Evolutionary conservation across 108 stramenopile species (phyloP), one percentile per base, ranked within the genome.

Genomic region (Nannochloropsis gaditana): DNA sequence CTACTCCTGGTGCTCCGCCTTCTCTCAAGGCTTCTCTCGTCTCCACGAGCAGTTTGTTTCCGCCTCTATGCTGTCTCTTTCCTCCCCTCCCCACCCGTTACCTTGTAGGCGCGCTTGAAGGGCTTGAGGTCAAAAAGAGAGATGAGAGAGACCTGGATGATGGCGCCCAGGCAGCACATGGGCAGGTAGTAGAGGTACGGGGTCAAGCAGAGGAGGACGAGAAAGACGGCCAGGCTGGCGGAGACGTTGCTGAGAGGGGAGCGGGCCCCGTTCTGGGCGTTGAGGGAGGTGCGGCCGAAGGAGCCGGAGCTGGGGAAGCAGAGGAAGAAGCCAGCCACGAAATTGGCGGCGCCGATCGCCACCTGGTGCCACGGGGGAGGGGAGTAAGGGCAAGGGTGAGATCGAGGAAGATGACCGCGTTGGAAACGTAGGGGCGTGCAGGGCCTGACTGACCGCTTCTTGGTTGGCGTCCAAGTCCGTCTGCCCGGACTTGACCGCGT

Each of bases 131-230:
- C 86, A 21, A 86, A n/a, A 81, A 86, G 81, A 11, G 73, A 80
- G 9, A 86, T 44, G 9, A 86, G 41, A 10, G 86, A 86, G 9
- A 82, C 81, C 82, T 86, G 42, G 31, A 86, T 86, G 4, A 86
- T 83, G 21, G 86, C 86, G 15, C 80, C 86, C 43, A 86, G 42
- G 31, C 45, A 45, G 11, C 42, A 21, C 81, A 86, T 86, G 42
- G 86, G 86, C 21, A 86, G 42, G 83, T 84, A 86, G 83, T 86
- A 84, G 44, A 86, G 9, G 17, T 42, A 45, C 11, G 86, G 81
- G 19, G 86, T 86, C 15, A 83, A 83, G 19, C n/a, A 81, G 9
- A 84, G 5, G 41, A 86, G 42, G 44, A 43, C 82, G 45, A 86
- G 10, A 19, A 86, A 73, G 59, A 73, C 59, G 5, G 59, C 59